A percentile compares a stretch with the other conserved stretches of the same genome.
These are phyloP conservation scores for Penicillium crustosum DNA, from an alignment of 2,329 filamentous ascomycete genomes.

Conservation along the genomic window DNA sequence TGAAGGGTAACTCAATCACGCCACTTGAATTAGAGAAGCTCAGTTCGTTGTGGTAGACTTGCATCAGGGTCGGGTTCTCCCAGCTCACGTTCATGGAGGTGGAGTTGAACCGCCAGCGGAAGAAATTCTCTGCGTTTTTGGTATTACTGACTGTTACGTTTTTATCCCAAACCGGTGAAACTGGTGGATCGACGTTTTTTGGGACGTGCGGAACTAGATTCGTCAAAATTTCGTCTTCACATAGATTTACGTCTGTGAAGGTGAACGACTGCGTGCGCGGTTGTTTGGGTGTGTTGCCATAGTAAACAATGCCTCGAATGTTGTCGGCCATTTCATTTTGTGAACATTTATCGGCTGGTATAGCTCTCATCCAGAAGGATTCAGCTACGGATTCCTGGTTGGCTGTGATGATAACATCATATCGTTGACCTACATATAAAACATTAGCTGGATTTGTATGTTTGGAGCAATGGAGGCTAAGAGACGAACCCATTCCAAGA, in stretches of 20 bases:
- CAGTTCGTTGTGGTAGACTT: constrained; percentile 17
- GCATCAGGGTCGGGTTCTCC: constrained; percentile 10
- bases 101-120: constrained; percentile 50
- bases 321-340: constrained; percentile 1
- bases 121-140: constrained; percentile 2
- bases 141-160: constrained; percentile 1
- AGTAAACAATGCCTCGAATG: constrained; percentile 7
- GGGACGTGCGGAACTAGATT: neutral
- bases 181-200: neutral
- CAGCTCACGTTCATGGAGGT: constrained; percentile 33
- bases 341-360: constrained; percentile 1
- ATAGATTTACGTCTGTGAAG: neutral
- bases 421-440: constrained; percentile 36
- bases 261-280: neutral
- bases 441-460: neutral
- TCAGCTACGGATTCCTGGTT: constrained; percentile 22
- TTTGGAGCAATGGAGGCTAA: neutral
- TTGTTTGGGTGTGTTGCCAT: neutral
- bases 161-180: neutral
- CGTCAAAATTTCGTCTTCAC: neutral
- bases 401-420: constrained; percentile 39
- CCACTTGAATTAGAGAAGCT: neutral
- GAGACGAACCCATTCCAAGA: constrained; percentile 43
- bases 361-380: constrained; percentile 43
- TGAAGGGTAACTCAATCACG: neutral